These are phyloP conservation scores for Rhodotorula graminis DNA, from an alignment of 768 basidiomycete species.

Conservation along the genomic window DNA sequence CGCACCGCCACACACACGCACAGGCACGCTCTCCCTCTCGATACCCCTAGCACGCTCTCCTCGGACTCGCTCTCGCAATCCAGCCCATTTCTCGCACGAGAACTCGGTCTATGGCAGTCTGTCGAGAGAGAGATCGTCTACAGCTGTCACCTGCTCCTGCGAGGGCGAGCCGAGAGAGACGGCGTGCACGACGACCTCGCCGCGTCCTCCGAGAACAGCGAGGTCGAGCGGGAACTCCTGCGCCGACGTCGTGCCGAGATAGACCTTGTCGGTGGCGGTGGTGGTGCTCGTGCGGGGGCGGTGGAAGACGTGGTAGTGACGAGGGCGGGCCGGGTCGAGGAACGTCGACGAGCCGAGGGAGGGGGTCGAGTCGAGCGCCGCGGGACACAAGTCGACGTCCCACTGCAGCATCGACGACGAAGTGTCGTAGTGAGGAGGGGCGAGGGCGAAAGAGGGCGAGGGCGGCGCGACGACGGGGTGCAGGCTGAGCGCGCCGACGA, in stretches of 20 bases:
- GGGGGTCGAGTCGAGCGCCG: too few relatives aligned
- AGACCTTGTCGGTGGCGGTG: background rate
- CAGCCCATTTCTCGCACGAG: background rate
- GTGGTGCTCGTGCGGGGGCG: background rate
- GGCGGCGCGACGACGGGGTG: background rate
- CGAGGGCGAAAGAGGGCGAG: background rate
- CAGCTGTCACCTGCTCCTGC: background rate
- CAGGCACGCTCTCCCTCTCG: too few relatives aligned
- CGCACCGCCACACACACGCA: too few relatives aligned
- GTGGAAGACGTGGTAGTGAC: slow-evolving; percentile 2
- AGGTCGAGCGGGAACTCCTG: background rate
- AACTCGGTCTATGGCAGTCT: too few relatives aligned
- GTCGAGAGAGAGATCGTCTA: background rate
- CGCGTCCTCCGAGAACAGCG: background rate
- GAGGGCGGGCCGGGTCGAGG: background rate
- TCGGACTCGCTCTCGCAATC: background rate
- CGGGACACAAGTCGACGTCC: background rate
- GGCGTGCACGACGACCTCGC: background rate
- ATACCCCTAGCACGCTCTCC: background rate
- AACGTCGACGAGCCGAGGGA: background rate
- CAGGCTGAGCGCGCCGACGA: slow-evolving; percentile 4
- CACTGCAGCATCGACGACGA: background rate
- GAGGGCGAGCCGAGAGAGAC: background rate
- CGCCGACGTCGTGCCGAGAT: slow-evolving; percentile 2
- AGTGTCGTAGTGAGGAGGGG: background rate